Conservation (phyloP, 495 filamentous ascomycete species). For the Daldinia bambusicola region DNA sequence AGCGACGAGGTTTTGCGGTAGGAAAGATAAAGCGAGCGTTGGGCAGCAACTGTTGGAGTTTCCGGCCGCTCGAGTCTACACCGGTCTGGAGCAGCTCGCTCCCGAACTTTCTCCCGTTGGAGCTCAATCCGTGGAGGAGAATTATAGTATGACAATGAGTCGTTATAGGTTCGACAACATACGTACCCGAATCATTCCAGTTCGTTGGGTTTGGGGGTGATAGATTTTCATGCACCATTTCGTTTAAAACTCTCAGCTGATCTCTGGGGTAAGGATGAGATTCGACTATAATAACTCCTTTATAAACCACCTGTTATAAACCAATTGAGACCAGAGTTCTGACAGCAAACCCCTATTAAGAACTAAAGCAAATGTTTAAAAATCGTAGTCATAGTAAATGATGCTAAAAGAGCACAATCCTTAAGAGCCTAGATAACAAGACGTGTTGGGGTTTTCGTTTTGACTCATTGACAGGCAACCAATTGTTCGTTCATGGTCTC, state of each 20-base stretch:
- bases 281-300: too few relatives aligned
- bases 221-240: not conserved
- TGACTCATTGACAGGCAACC: not conserved
- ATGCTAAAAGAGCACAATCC: too few relatives aligned
- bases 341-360: too few relatives aligned
- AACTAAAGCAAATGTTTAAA: too few relatives aligned
- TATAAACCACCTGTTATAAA: too few relatives aligned
- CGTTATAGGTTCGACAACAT: slow-evolving; percentile 43
- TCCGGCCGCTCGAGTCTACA: slow-evolving; percentile 36
- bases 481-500: not conserved
- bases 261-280: too few relatives aligned
- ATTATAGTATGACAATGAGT: slow-evolving; percentile 63
- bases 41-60: slow-evolving; percentile 38
- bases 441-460: not conserved
- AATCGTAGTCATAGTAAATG: too few relatives aligned
- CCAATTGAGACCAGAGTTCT: too few relatives aligned
- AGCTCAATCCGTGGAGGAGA: slow-evolving; percentile 65
- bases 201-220: not conserved
- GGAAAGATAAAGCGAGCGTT: slow-evolving; percentile 50
- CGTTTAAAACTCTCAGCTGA: not conserved
- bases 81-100: slow-evolving; percentile 56
- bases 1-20: slow-evolving; percentile 5
- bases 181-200: not conserved
- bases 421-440: too few relatives aligned
- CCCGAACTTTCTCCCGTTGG: slow-evolving; percentile 62